phyloP scores from a whole-genome alignment of 345 rosid species.

The Euphorbia peplus region DNA sequence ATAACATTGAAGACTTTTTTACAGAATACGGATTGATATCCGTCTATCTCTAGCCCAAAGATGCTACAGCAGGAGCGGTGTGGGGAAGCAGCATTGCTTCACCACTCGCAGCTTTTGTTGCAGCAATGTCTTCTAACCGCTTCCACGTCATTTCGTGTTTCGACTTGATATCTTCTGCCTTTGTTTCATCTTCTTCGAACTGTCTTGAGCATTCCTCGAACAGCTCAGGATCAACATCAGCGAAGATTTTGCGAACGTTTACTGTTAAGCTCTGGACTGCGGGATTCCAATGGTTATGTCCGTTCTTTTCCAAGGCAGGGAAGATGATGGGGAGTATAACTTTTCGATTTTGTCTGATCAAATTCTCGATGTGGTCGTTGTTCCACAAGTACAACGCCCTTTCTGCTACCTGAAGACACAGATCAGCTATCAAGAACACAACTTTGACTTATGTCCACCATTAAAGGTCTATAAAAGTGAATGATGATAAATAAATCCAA shows the following conservation, averaged over 20 bases:
- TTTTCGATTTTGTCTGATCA: slow-evolving; percentile 52
- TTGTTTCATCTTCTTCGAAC: slow-evolving; percentile 51
- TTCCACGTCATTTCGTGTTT: slow-evolving; percentile 51
- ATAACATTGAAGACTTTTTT: slow-evolving; percentile 12
- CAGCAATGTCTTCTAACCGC: slow-evolving; percentile 66
- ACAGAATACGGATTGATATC: slow-evolving; percentile 4
- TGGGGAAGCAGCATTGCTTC: slow-evolving; percentile 34
- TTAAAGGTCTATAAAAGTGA: no score
- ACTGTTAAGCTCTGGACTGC: slow-evolving; percentile 58
- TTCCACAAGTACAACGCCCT: slow-evolving; percentile 71
- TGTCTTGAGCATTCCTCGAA: slow-evolving; percentile 44
- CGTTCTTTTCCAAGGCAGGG: slow-evolving; percentile 59
- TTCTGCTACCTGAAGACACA: slow-evolving; percentile 60
- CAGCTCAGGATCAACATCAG: slow-evolving; percentile 52
- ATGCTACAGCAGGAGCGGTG: slow-evolving; percentile 12
- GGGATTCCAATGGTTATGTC: slow-evolving; percentile 61
- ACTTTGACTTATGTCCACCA: no score
- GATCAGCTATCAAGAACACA: background rate
- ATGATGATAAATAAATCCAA: no score
- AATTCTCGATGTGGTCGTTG: slow-evolving; percentile 64
- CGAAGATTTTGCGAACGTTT: slow-evolving; percentile 55
- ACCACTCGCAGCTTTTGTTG: slow-evolving; percentile 39
- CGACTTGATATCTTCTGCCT: slow-evolving; percentile 31
- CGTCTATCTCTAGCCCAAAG: slow-evolving; percentile 26
- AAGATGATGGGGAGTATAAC: slow-evolving; percentile 57